Percentiles rank a stretch among this genome's conserved stretches.
phyloP scores from a whole-genome alignment of 305 asterid genomes.

The Fraxinus nigra region DNA sequence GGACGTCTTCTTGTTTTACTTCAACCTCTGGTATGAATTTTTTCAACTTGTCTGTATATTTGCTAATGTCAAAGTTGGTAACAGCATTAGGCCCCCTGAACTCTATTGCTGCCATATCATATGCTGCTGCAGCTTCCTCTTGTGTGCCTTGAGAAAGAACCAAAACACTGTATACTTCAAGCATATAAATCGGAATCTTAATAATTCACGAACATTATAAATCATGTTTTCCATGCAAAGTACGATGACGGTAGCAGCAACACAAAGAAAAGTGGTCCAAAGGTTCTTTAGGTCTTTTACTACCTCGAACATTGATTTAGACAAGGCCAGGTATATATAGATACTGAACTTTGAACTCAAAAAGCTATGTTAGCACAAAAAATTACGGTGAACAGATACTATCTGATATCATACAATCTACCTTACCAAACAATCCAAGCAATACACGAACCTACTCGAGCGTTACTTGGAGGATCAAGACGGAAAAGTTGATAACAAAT shows the following conservation, averaged over 20 bases:
- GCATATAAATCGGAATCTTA: background rate
- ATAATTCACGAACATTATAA: background rate
- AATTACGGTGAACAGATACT: background rate
- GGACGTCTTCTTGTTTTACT: slow-evolving; percentile 25
- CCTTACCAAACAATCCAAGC: background rate
- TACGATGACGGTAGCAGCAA: background rate
- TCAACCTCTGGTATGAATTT: slow-evolving; percentile 27
- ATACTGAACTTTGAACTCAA: background rate
- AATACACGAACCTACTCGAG: background rate
- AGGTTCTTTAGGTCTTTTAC: background rate
- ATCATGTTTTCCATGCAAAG: background rate
- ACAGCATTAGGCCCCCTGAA: slow-evolving; percentile 78
- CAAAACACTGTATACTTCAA: background rate
- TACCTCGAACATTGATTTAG: background rate
- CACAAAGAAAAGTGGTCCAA: background rate
- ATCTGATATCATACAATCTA: background rate
- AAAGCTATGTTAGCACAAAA: background rate
- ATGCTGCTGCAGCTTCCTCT: slow-evolving; percentile 95
- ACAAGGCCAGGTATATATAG: background rate
- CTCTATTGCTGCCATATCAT: slow-evolving; percentile 87
- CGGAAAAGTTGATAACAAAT: background rate
- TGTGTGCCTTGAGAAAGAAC: slow-evolving; percentile 57
- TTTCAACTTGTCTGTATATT: slow-evolving; percentile 49
- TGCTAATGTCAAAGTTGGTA: slow-evolving; percentile 84
- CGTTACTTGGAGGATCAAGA: background rate